Conservation (phyloP, 2,329 filamentous ascomycete species). For the Triangularia setosa region DNA sequence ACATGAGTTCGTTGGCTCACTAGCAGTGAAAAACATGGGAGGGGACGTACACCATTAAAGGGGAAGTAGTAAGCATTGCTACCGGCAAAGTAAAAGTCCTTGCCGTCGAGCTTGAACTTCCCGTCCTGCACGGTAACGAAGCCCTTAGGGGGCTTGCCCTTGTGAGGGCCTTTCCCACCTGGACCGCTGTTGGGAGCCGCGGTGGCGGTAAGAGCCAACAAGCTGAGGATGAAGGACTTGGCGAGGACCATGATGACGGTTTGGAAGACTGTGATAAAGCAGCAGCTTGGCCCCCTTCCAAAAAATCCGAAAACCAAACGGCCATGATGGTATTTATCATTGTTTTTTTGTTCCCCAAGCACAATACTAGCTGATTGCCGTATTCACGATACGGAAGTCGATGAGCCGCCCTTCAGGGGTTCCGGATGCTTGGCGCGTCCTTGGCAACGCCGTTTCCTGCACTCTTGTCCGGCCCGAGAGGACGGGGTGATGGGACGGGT, state of each 20-base stretch:
- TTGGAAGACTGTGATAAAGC: not conserved
- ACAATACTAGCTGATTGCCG: not conserved
- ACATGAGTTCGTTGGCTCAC: no score
- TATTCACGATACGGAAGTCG: slow-evolving; percentile 11
- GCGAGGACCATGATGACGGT: slow-evolving; percentile 11
- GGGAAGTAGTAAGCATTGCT: slow-evolving; percentile 56
- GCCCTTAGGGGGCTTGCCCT: slow-evolving; percentile 27
- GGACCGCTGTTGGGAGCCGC: slow-evolving; percentile 15
- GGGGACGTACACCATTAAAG: slow-evolving; percentile 45
- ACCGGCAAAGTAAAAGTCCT: slow-evolving; percentile 54
- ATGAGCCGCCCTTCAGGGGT: slow-evolving; percentile 14
- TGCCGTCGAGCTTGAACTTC: slow-evolving; percentile 51
- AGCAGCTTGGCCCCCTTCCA: not conserved
- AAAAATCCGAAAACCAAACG: not conserved
- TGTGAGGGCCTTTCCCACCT: not conserved
- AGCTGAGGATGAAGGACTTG: slow-evolving; percentile 13
- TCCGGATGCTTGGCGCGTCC: not conserved
- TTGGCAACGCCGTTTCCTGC: slow-evolving; percentile 9
- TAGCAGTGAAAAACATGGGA: not conserved
- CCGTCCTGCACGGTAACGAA: slow-evolving; percentile 48
- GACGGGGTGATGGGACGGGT: not conserved
- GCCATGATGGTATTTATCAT: slow-evolving; percentile 5
- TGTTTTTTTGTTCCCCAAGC: not conserved
- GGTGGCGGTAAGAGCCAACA: slow-evolving; percentile 15
- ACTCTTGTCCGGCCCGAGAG: slow-evolving; percentile 4